These are phyloP conservation scores for Candida tallmaniae DNA, from an alignment of 805 yeast species.

Conservation along the genomic window DNA sequence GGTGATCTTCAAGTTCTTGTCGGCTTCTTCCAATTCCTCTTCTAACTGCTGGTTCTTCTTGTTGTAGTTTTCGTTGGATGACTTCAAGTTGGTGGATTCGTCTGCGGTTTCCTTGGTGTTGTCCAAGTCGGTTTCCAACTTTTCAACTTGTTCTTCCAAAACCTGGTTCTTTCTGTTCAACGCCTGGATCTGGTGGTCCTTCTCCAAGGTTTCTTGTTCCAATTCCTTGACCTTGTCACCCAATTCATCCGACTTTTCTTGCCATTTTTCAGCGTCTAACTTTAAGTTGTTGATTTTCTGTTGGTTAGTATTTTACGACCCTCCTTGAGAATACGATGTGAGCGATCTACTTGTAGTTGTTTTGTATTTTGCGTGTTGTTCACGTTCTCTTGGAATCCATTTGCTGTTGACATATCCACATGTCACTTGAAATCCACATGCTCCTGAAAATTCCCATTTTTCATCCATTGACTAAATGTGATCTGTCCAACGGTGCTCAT, in stretches of 20 bases:
- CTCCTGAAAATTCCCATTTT: too few species aligned
- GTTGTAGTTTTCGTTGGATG: constrained; percentile 85
- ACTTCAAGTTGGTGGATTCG: constrained; percentile 82
- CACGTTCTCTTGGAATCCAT: too few species aligned
- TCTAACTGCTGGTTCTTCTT: constrained; percentile 87
- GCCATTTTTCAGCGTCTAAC: constrained; percentile 95
- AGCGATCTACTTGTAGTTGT: too few species aligned
- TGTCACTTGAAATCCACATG: too few species aligned
- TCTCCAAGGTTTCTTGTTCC: constrained; percentile 87
- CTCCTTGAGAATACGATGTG: too few species aligned
- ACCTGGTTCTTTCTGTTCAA: constrained; percentile 88
- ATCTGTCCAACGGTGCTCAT: too few species aligned
- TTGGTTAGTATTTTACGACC: constrained; percentile 14
- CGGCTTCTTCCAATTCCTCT: constrained; percentile 87
- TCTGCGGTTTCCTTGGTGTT: constrained; percentile 85
- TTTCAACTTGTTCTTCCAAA: constrained; percentile 79
- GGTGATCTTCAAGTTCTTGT: constrained; percentile 85
- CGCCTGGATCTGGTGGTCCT: constrained; percentile 93
- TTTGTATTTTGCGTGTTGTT: too few species aligned
- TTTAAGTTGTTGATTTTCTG: constrained; percentile 86
- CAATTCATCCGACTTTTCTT: constrained; percentile 91
- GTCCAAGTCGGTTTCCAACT: constrained; percentile 65
- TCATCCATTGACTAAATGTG: too few species aligned
- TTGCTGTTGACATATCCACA: too few species aligned
- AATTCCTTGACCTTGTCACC: constrained; percentile 75